Conservation (phyloP, 257 asterid genomes). For the Solanum sejunctum region DNA sequence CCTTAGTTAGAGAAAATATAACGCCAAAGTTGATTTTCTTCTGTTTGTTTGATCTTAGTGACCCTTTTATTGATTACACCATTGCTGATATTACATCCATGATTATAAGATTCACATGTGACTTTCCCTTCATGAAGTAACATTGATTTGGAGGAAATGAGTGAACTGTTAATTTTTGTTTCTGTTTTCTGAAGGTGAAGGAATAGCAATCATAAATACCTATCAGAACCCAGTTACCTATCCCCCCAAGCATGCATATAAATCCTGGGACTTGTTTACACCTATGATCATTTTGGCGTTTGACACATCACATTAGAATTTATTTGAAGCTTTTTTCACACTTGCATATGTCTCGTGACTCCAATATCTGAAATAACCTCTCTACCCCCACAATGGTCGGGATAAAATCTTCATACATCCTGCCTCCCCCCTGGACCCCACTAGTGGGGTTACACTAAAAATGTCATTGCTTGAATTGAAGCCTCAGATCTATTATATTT, state of each 20-base stretch:
- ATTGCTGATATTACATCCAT: background rate
- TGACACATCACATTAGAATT: background rate
- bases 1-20: background rate
- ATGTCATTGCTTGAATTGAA: background rate
- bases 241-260: background rate
- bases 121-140: background rate
- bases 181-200: background rate
- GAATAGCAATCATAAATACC: background rate
- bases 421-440: background rate
- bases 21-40: background rate
- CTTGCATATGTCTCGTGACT: background rate
- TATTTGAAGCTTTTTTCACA: background rate
- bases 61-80: background rate
- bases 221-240: background rate
- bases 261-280: background rate
- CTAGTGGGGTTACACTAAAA: background rate
- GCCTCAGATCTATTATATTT: background rate
- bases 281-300: background rate
- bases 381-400: background rate
- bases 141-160: background rate
- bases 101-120: background rate
- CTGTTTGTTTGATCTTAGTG: background rate
- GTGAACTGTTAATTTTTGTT: background rate
- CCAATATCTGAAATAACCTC: background rate
- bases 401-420: background rate